Evolutionary conservation across 352 stramenopile species (phyloP), one percentile per base, ranked within the genome.

Genomic region (Pythium scleroteichum): DNA sequence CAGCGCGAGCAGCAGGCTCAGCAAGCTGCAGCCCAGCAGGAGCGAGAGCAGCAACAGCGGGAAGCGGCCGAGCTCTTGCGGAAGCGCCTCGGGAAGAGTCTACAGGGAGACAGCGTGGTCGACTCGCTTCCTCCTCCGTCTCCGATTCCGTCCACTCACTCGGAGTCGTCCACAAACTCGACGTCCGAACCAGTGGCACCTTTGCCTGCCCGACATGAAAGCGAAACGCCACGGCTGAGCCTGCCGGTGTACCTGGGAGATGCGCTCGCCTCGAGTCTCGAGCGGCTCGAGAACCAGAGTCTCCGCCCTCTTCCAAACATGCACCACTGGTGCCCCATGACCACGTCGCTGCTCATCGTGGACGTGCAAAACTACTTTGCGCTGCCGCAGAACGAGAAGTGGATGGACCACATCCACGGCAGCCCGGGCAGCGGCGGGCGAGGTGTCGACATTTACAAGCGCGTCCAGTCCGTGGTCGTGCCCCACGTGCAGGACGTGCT

Each of bases 341-440:
- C 79, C 22, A 88, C 82, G 0, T 70, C 76, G 6, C 59, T 92
- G 23, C 63, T 92, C 19, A 66, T 92, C 23, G 20, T 92, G 51
- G 82, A 92, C 53, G 56, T 87, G 6, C 79, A 92, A 60, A 87
- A 92, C 57, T 88, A 87, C 54, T 92, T 88, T 48, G 66, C 62
- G 4, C 62, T 79, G 9, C 52, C 56, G 17, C 54, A 82, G 14
- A 68, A 73, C 42, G 62, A 69, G 9, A 55, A 56, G 23, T 69
- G 53, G 8, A 22, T 75, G 33, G 38, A 71, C 29, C 56, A 50
- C 19, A 20, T 51, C 46, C 26, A 62, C 60, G 45, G 27, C 52
- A 16, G 23, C 6, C 20, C 35, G 5, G 24, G 29, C 16, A 44
- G 33, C 20, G 29, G 27, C 19, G 24, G 19, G 4, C 12, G 47